A percentile compares a stretch with the other conserved stretches of the same genome.
These are phyloP conservation scores for Osmanthus fragrans DNA, from an alignment of 257 asterid genomes.

Conservation along the genomic window DNA sequence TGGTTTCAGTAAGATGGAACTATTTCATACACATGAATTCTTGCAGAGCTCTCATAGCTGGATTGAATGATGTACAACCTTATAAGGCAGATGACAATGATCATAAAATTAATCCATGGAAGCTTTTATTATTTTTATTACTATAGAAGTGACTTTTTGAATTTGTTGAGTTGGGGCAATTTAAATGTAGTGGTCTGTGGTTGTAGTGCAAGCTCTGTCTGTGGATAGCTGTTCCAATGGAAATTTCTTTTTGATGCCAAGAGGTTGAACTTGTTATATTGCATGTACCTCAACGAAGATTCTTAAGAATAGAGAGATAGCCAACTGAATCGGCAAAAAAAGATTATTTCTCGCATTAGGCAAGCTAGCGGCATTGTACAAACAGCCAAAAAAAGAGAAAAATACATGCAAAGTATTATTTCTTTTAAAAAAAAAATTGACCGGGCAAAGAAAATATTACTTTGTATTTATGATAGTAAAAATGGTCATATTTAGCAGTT, in stretches of 20 bases:
- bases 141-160: too few relatives aligned
- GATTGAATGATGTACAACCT: neutral
- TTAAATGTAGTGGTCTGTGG: neutral
- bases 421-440: neutral
- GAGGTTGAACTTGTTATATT: neutral
- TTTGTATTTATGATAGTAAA: neutral
- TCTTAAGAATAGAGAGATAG: too few relatives aligned
- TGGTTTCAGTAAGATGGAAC: neutral
- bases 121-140: too few relatives aligned
- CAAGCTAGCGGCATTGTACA: neutral
- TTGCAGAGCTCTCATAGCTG: neutral
- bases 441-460: neutral
- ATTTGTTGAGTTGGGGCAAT: too few relatives aligned
- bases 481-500: neutral
- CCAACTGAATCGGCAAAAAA: neutral
- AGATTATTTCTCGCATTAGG: neutral
- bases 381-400: neutral
- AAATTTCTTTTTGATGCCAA: neutral
- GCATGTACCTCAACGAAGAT: neutral
- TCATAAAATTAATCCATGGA: neutral
- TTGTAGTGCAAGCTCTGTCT: neutral
- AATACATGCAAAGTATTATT: neutral
- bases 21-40: neutral
- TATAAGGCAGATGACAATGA: neutral
- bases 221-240: neutral